Percentiles rank a stretch among this genome's conserved stretches.
Conservation (phyloP, 208 protist species). For the Leishmania tarentolae region DNA sequence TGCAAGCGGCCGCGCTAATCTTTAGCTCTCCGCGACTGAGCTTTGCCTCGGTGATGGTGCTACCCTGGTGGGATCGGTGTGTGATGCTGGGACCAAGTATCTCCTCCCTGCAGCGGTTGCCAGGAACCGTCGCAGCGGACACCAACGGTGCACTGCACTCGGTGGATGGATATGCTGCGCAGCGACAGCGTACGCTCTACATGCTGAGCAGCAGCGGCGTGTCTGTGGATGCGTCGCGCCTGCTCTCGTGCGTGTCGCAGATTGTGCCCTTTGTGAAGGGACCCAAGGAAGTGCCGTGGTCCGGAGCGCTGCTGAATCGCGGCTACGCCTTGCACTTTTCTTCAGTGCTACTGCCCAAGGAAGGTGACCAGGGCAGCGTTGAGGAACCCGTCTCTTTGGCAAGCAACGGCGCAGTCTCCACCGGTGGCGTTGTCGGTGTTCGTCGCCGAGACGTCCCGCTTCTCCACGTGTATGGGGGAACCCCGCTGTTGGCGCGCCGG, state of each 20-base stretch:
- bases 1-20: constrained; percentile 35
- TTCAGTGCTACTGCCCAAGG: constrained; percentile 5
- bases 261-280: constrained; percentile 50
- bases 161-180: constrained; percentile 33
- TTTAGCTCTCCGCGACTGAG: constrained; percentile 59
- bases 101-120: constrained; percentile 23
- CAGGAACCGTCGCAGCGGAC: background rate
- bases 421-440: background rate
- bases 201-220: constrained; percentile 55
- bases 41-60: constrained; percentile 65
- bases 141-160: constrained; percentile 12
- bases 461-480: constrained; percentile 79
- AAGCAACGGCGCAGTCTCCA: background rate
- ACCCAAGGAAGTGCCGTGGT: constrained; percentile 43
- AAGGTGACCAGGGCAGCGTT: background rate
- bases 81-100: constrained; percentile 78
- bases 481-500: constrained; percentile 49
- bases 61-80: constrained; percentile 76
- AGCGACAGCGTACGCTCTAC: constrained; percentile 37
- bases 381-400: background rate
- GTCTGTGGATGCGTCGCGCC: constrained; percentile 29
- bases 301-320: constrained; percentile 40
- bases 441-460: constrained; percentile 22
- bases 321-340: constrained; percentile 57
- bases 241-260: constrained; percentile 71